Evolutionary conservation across 805 yeast species (phyloP).

Genomic region (Blastobotrys robertii): DNA sequence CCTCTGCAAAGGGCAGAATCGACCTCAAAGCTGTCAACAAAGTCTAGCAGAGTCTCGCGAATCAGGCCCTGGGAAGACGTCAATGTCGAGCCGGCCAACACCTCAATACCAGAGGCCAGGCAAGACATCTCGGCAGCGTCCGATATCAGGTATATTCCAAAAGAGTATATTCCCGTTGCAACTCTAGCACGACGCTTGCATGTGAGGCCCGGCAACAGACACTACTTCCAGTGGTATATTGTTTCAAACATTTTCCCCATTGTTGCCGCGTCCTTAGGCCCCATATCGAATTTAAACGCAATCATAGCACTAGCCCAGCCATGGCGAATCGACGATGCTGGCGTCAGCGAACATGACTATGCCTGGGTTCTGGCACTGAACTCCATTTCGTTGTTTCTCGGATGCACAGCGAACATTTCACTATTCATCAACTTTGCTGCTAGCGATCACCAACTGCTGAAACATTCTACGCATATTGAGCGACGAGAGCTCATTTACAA

Average conservation of each 20-base stretch:
- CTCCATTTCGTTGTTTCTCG: slow-evolving; percentile 51
- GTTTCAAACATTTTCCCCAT: slow-evolving; percentile 65
- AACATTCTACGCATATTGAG: too few species aligned
- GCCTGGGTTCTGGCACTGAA: slow-evolving; percentile 45
- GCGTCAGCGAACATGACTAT: slow-evolving; percentile 24
- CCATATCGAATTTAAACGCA: slow-evolving; percentile 65
- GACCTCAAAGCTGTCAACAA: too few species aligned
- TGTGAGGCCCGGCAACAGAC: slow-evolving; percentile 8
- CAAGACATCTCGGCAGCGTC: too few species aligned
- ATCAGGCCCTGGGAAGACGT: too few species aligned
- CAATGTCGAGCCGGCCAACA: too few species aligned
- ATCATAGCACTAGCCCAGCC: slow-evolving; percentile 58
- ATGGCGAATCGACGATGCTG: slow-evolving; percentile 42
- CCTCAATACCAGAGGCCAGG: too few species aligned
- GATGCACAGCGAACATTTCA: slow-evolving; percentile 58
- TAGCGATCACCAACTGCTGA: not conserved
- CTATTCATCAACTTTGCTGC: slow-evolving; percentile 61
- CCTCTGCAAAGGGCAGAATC: too few species aligned
- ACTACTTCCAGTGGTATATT: slow-evolving; percentile 44
- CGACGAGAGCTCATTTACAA: slow-evolving; percentile 38
- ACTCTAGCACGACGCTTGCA: not conserved
- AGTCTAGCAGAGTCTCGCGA: too few species aligned
- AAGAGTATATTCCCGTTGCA: not conserved
- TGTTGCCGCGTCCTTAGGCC: slow-evolving; percentile 69
- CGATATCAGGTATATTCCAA: too few species aligned